phyloP scores from a whole-genome alignment of 1,139 yeast genomes.

The Diutina rugosa region DNA sequence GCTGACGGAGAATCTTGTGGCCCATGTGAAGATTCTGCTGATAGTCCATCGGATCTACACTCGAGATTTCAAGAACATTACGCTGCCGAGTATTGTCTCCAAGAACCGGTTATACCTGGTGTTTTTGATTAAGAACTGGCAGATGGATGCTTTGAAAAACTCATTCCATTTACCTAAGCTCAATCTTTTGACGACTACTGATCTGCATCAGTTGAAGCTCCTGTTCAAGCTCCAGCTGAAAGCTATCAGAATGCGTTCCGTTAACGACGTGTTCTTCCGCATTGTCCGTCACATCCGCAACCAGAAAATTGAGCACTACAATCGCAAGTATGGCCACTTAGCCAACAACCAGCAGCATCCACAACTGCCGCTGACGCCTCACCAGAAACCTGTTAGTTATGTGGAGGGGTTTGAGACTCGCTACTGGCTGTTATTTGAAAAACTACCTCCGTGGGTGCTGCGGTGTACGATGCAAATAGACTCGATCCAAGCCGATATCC shows the following conservation, averaged over 20 bases:
- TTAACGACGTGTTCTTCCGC: constrained; percentile 26
- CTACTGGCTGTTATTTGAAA: constrained; percentile 16
- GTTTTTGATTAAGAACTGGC: constrained; percentile 20
- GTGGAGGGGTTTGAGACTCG: background rate
- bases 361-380: background rate
- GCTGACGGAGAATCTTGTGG: background rate
- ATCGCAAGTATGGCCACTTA: constrained; percentile 12
- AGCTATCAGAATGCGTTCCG: constrained; percentile 18
- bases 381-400: background rate
- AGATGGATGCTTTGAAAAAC: constrained; percentile 21
- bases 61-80: background rate
- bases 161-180: constrained; percentile 16
- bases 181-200: constrained; percentile 16
- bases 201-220: constrained; percentile 11
- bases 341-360: background rate
- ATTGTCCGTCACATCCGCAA: constrained; percentile 22
- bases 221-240: constrained; percentile 16
- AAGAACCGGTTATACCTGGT: constrained; percentile 6
- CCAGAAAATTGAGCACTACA: constrained; percentile 14
- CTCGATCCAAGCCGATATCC: constrained; percentile 20
- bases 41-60: background rate
- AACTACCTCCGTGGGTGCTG: constrained; percentile 18
- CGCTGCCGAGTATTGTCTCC: background rate
- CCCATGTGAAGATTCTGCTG: background rate
- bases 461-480: constrained; percentile 15